These are phyloP conservation scores for Rhodotorula graminis DNA, from an alignment of 768 basidiomycete genomes.

Conservation along the genomic window DNA sequence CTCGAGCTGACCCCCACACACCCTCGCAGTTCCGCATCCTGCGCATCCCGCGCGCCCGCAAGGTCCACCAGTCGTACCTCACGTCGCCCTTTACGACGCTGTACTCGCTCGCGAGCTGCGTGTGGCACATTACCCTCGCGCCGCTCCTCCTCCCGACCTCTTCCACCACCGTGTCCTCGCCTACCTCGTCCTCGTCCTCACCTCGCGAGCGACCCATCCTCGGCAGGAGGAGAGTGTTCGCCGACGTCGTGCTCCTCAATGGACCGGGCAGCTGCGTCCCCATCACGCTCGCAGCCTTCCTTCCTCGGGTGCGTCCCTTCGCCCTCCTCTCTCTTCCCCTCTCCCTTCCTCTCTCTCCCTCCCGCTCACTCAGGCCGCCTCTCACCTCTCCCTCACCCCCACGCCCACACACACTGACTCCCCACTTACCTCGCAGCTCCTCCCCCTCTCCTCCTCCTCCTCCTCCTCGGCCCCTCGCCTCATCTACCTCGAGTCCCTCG, in stretches of 20 bases:
- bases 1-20: background rate
- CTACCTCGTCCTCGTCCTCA: constrained; percentile 49
- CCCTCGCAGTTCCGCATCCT: constrained; percentile 54
- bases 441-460: constrained; percentile 64
- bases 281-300: constrained; percentile 62
- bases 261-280: constrained; percentile 91
- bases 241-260: constrained; percentile 79
- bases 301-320: constrained; percentile 30
- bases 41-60: constrained; percentile 77
- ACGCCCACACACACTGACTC: too few species aligned
- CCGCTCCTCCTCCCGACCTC: constrained; percentile 50
- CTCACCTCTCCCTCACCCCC: constrained; percentile 66
- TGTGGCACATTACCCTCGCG: constrained; percentile 59
- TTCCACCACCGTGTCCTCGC: constrained; percentile 50
- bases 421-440: constrained; percentile 55
- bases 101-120: constrained; percentile 58
- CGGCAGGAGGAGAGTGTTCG: constrained; percentile 46
- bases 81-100: constrained; percentile 65
- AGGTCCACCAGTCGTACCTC: constrained; percentile 72
- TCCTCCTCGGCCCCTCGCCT: constrained; percentile 57
- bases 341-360: background rate
- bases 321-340: background rate
- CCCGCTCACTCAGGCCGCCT: background rate
- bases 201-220: too few species aligned
- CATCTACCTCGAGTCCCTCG: constrained; percentile 91